phyloP scores from a whole-genome alignment of 2,329 filamentous ascomycete species.

The Ophiobolus disseminans region DNA sequence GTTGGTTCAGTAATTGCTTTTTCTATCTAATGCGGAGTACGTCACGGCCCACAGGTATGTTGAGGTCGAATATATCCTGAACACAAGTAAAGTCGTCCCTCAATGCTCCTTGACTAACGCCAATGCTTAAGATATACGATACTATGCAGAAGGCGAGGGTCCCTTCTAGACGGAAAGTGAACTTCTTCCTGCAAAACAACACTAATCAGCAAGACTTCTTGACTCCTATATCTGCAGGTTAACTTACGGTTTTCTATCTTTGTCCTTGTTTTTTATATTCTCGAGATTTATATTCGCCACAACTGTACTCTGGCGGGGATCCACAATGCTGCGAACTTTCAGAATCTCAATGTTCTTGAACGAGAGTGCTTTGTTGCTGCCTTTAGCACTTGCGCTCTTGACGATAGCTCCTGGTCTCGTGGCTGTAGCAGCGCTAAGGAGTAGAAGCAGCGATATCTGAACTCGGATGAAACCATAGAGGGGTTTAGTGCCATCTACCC shows the following conservation, averaged over 20 bases:
- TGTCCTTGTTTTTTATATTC: constrained; percentile 28
- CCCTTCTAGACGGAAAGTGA: constrained; percentile 25
- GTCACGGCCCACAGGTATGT: constrained; percentile 14
- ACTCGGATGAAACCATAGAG: constrained; percentile 26
- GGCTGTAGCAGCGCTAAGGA: constrained; percentile 26
- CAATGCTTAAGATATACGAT: constrained; percentile 19
- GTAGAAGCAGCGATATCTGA: constrained; percentile 27
- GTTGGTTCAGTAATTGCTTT: constrained; percentile 20
- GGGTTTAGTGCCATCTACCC: constrained; percentile 20
- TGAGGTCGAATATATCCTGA: constrained; percentile 26
- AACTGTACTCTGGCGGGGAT: constrained; percentile 19
- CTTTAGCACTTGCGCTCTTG: constrained; percentile 15
- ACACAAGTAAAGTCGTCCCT: constrained; percentile 18
- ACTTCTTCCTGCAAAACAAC: constrained; percentile 21
- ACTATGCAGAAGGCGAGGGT: constrained; percentile 23
- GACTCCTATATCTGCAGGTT: neutral
- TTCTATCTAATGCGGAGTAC: constrained; percentile 24
- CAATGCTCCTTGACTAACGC: constrained; percentile 15
- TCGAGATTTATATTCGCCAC: constrained; percentile 25
- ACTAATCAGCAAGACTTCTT: constrained; percentile 9
- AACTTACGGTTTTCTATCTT: constrained; percentile 21
- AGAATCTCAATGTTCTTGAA: constrained; percentile 27
- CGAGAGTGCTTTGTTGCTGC: constrained; percentile 20
- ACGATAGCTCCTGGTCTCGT: constrained; percentile 24
- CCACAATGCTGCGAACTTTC: constrained; percentile 20